A percentile compares a stretch with the other conserved stretches of the same genome.
These are phyloP conservation scores for Phaeosphaeria sp. DNA, from an alignment of 2,329 filamentous ascomycete species.

Conservation along the genomic window DNA sequence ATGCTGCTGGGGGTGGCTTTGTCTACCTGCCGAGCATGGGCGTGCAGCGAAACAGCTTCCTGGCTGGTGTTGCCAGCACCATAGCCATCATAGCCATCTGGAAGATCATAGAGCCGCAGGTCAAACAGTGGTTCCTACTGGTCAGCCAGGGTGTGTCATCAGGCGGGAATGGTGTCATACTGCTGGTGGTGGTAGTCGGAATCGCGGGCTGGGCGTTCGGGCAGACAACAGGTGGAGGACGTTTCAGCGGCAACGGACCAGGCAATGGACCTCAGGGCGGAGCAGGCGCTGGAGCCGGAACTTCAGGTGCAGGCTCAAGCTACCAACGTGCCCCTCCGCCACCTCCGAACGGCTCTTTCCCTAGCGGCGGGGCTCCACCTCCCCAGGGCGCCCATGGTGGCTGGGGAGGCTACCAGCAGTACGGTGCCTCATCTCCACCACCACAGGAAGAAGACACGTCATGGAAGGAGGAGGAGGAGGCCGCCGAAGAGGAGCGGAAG, in stretches of 20 bases:
- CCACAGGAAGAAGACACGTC: constrained; percentile 38
- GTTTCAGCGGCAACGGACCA: constrained; percentile 35
- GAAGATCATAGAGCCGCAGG: constrained; percentile 73
- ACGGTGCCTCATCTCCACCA: constrained; percentile 37
- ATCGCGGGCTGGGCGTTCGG: constrained; percentile 80
- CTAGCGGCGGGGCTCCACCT: constrained; percentile 38
- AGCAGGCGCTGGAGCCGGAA: constrained; percentile 37
- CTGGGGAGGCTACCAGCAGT: constrained; percentile 41
- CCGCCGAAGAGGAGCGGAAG: constrained; percentile 58
- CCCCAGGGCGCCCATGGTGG: constrained; percentile 34
- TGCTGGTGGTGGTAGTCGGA: constrained; percentile 76
- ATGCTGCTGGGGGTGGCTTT: constrained; percentile 87
- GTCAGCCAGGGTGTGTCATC: constrained; percentile 63
- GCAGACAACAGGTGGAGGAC: constrained; percentile 64
- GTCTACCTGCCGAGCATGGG: constrained; percentile 91
- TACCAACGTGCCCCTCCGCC: constrained; percentile 41
- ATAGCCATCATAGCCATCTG: constrained; percentile 76
- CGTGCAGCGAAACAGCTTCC: constrained; percentile 87
- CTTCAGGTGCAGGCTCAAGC: constrained; percentile 29
- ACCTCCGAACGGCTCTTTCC: constrained; percentile 43
- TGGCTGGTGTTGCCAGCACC: constrained; percentile 82
- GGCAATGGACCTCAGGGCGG: constrained; percentile 39
- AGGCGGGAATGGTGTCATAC: constrained; percentile 74
- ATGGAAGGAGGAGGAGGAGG: constrained; percentile 58
- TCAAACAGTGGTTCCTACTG: constrained; percentile 75